Conservation (phyloP, 306 rosid species). For the Alnus glutinosa region DNA sequence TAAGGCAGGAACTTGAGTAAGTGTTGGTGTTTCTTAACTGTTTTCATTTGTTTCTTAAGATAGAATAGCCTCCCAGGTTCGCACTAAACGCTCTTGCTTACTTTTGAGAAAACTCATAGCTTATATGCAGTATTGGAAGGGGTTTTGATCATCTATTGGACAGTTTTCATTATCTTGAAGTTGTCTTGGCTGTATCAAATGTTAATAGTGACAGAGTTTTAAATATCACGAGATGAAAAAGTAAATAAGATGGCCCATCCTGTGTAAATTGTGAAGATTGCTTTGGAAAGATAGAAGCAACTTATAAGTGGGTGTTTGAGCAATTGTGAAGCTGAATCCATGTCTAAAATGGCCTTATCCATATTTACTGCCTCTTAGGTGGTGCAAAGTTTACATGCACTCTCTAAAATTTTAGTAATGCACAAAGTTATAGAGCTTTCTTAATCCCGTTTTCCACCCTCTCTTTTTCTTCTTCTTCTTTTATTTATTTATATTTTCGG, state of each 20-base stretch:
- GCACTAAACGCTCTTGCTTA: neutral
- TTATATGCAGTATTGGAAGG: too few species aligned
- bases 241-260: neutral
- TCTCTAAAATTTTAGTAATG: neutral
- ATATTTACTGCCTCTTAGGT: neutral
- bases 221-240: neutral
- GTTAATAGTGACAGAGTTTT: neutral
- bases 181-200: neutral
- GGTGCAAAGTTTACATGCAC: neutral
- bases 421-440: neutral
- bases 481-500: too few species aligned
- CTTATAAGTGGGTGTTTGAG: neutral
- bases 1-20: constrained; percentile 88
- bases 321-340: neutral
- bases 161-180: neutral
- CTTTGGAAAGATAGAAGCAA: neutral
- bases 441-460: neutral
- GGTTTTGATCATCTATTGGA: neutral
- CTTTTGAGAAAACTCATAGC: too few species aligned
- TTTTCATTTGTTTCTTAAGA: neutral
- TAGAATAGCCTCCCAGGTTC: neutral
- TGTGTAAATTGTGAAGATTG: neutral
- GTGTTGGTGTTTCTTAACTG: constrained; percentile 16
- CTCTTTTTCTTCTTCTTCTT: neutral
- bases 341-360: neutral